These are phyloP conservation scores for Yarrowia yakushimensis DNA, from an alignment of 805 yeast genomes.

Conservation along the genomic window DNA sequence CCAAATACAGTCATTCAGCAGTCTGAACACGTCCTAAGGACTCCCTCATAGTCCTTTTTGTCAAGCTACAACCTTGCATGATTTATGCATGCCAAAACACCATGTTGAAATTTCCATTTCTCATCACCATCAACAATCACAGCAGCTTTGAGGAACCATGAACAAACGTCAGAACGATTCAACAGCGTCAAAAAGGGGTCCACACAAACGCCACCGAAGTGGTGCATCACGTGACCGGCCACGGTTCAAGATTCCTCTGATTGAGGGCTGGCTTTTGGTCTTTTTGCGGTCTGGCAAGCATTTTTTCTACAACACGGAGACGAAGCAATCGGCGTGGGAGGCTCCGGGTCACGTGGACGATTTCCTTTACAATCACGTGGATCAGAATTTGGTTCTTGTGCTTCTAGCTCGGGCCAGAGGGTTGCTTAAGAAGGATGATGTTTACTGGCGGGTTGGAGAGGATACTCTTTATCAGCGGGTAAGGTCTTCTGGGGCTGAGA, in stretches of 20 bases:
- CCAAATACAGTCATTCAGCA: no score
- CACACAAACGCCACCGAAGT: not conserved
- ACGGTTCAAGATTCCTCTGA: constrained; percentile 25
- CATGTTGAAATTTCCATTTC: not conserved
- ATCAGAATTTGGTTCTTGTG: constrained; percentile 36
- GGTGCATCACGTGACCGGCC: constrained; percentile 26
- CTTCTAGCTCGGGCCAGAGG: constrained; percentile 44
- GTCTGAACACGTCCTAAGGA: no score
- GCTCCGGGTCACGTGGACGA: constrained; percentile 36
- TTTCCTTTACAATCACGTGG: constrained; percentile 35
- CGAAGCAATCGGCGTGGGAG: constrained; percentile 40
- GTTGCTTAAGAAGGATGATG: constrained; percentile 30
- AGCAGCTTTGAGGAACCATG: not conserved
- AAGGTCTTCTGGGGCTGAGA: not conserved
- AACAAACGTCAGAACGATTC: constrained; percentile 15
- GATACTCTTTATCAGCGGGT: not conserved
- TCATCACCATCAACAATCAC: not conserved
- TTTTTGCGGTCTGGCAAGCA: constrained; percentile 44
- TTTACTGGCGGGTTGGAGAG: not conserved
- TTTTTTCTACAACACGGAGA: constrained; percentile 40
- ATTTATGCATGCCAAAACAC: not conserved
- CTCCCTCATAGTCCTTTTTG: no score
- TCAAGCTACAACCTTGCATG: not conserved
- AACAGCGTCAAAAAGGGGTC: not conserved
- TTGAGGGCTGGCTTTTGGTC: constrained; percentile 42